Conservation (phyloP, 1,284 basidiomycete species). For the Stygiomarasmius scandens region DNA sequence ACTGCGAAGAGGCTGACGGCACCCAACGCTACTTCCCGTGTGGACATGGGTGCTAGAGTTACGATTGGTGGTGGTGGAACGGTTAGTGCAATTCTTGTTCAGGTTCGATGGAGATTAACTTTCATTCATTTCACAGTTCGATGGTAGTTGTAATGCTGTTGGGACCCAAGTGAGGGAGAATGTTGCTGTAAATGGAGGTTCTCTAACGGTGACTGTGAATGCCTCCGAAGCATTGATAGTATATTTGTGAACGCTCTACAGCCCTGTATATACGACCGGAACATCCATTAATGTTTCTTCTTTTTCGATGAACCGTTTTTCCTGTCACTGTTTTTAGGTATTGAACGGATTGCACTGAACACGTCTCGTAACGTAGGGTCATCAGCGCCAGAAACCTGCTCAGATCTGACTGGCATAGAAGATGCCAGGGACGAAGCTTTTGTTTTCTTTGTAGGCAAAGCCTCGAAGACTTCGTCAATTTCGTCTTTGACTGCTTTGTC, state of each 20-base stretch:
- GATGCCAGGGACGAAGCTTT: neutral
- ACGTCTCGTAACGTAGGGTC: conserved; percentile 12
- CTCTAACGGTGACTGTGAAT: conserved; percentile 32
- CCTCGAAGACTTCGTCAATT: conserved; percentile 72
- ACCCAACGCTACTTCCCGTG: conserved; percentile 34
- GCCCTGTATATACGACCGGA: neutral
- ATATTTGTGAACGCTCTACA: conserved; percentile 26
- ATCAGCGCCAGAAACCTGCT: neutral
- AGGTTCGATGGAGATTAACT: neutral
- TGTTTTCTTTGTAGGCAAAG: conserved; percentile 52
- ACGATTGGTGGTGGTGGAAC: conserved; percentile 41
- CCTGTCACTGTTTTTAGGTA: conserved; percentile 9
- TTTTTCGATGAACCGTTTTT: conserved; percentile 2
- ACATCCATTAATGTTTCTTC: neutral
- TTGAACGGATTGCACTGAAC: conserved; percentile 13
- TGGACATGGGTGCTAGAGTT: conserved; percentile 37
- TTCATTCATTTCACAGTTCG: conserved; percentile 5
- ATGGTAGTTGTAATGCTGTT: conserved; percentile 15
- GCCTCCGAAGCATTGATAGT: conserved; percentile 45
- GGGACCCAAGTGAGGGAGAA: conserved; percentile 35
- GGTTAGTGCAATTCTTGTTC: conserved; percentile 14
- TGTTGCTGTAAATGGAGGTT: conserved; percentile 28
- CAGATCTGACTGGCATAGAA: neutral
- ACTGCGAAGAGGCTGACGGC: conserved; percentile 40
- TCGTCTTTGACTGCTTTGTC: conserved; percentile 51